Conservation (phyloP, 352 stramenopile species). For the Globisporangium alternatum region DNA sequence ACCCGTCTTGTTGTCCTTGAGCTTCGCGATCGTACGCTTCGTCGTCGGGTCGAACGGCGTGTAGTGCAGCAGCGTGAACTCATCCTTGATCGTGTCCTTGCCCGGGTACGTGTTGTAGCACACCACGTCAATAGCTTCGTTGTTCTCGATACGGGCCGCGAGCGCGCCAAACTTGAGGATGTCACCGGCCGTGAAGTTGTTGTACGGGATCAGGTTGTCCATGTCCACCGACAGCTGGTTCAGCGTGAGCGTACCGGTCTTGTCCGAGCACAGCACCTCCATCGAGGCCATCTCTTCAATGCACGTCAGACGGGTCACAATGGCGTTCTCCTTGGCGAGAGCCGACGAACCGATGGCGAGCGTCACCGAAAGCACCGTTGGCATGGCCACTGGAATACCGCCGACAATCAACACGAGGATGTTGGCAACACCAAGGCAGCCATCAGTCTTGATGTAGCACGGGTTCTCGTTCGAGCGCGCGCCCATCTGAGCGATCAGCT, state of each 20-base stretch:
- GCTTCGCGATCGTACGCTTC: conserved; percentile 91
- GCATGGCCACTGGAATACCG: conserved; percentile 93
- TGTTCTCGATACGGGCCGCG: conserved; percentile 68
- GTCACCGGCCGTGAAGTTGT: conserved; percentile 50
- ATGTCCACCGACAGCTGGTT: conserved; percentile 95
- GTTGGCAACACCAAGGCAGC: conserved; percentile 65
- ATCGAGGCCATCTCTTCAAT: conserved; percentile 93
- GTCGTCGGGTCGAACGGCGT: conserved; percentile 81
- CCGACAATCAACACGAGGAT: conserved; percentile 90
- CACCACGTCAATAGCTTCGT: conserved; percentile 72
- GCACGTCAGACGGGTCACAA: conserved; percentile 89
- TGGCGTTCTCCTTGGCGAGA: conserved; percentile 89
- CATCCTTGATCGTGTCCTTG: conserved; percentile 76
- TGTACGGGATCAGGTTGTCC: conserved; percentile 80
- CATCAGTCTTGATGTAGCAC: conserved; percentile 78
- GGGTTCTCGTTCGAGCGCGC: conserved; percentile 68
- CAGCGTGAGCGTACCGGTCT: conserved; percentile 93
- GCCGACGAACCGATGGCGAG: conserved; percentile 90
- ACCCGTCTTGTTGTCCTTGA: conserved; percentile 77
- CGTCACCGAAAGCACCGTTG: conserved; percentile 90
- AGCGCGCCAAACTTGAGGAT: conserved; percentile 65
- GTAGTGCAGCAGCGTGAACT: conserved; percentile 79
- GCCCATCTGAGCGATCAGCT: conserved; percentile 84
- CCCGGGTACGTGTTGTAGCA: conserved; percentile 76
- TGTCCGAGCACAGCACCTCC: conserved; percentile 94